Base-by-base conservation (phyloP, 1,284 basidiomycete genomes). In the Moesziomyces globuligerus region DNA sequence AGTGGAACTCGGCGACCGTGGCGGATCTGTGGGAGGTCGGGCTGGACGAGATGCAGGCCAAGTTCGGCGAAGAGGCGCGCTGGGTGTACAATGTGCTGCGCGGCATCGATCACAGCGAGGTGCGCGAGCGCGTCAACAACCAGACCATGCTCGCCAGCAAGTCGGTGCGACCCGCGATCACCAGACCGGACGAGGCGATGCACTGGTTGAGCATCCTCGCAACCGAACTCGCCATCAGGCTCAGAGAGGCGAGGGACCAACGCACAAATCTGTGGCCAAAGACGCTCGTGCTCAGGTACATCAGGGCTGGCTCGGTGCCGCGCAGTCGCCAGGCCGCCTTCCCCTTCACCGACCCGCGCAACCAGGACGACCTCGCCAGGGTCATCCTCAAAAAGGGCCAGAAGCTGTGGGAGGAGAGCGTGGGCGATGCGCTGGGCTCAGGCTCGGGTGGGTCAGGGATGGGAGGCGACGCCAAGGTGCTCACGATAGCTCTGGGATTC, bases 161-260 rank as follows among this genome's bases (percentile, higher is more conserved):
- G 44, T 76, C 77, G 38, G 75, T 81, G 9, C 50, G 69, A 10
- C 78, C 79, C 2, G 60, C 71, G 4, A 75, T 79, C 20, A 64
- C 69, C 0, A 54, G 43, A 32, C 38, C 67, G 38, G 51, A 72
- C 29, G 66, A 81, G 48, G 80, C 74, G 9, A 85, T 88, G 47
- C 91, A 94, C 68, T 98, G 95, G 96, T 87, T 98, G 29, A 86
- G 89, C 5, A 90, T 98, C 9, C 87, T 98, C 18, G 89, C 93
- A 9, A 91, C 93, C 15, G 95, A 98, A 78, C 86, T 98, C 17
- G 88, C 90, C 7, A 86, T 94, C 15, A 87, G 95, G 42, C 85
- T 98, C 21, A 88, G 88, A 44, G 93, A 98, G 69, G 91, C 91
- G 1, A 86, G 95, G 17, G 87, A 90, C 60, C 84, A 85, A 1